phyloP scores from a whole-genome alignment of 2,329 filamentous ascomycete species.

The Neoscytalidium dimidiatum region DNA sequence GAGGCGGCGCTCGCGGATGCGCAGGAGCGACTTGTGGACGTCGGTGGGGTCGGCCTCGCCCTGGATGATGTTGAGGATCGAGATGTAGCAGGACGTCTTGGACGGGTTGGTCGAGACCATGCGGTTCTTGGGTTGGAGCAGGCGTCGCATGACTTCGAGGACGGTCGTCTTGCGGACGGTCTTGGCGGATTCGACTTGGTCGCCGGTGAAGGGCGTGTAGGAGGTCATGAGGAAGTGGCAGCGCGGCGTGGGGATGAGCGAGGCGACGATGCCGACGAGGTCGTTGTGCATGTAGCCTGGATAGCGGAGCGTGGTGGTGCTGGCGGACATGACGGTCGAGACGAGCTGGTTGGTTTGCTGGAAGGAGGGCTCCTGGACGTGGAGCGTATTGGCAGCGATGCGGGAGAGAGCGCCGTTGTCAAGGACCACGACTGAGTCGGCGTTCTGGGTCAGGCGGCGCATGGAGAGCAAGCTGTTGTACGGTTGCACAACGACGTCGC shows the following conservation, averaged over 20 bases:
- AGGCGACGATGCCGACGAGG: constrained; percentile 93
- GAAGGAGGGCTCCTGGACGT: constrained; percentile 94
- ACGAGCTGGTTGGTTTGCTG: constrained; percentile 97
- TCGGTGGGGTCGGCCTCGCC: constrained; percentile 97
- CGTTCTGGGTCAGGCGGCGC: constrained; percentile 89
- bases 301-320: constrained; percentile 93
- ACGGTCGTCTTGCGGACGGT: constrained; percentile 98
- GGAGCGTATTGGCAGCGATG: constrained; percentile 90
- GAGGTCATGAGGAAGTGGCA: constrained; percentile 99
- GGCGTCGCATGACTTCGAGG: constrained; percentile 91
- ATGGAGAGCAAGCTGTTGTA: constrained; percentile 97
- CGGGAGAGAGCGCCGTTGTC: constrained; percentile 93
- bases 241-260: constrained; percentile 90
- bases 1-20: constrained; percentile 89
- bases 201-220: constrained; percentile 95
- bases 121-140: constrained; percentile 96
- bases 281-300: constrained; percentile 99
- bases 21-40: constrained; percentile 92
- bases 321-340: constrained; percentile 97
- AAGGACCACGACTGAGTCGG: constrained; percentile 94
- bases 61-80: constrained; percentile 97
- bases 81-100: constrained; percentile 99
- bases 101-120: constrained; percentile 96
- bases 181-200: constrained; percentile 95
- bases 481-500: constrained; percentile 94